Evolutionary conservation across 176 grass and related monocot genomes (phyloP).

Genomic region (Ensete ventricosum): DNA sequence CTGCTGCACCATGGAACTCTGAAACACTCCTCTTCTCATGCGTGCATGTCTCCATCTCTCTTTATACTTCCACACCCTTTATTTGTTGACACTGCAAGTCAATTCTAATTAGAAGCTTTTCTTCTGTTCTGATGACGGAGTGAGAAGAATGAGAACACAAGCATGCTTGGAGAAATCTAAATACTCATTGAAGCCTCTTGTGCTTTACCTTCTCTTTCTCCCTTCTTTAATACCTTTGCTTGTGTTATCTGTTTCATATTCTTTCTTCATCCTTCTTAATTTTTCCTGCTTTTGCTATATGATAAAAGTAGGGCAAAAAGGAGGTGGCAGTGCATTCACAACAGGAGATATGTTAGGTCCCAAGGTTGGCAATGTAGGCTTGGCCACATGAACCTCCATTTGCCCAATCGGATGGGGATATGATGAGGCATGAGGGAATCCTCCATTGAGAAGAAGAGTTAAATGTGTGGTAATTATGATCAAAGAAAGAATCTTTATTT

Average conservation of each 20-base stretch:
- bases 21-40: conserved; percentile 55
- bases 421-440: no score
- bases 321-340: conserved; percentile 41
- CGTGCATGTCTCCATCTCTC: conserved; percentile 1
- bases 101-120: background rate
- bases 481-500: no score
- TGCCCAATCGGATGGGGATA: no score
- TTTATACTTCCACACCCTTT: conserved; percentile 17
- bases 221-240: background rate
- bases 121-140: background rate
- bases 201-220: conserved; percentile 30
- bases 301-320: conserved; percentile 44
- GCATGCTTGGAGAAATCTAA: conserved; percentile 42
- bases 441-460: no score
- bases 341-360: conserved; percentile 22
- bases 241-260: conserved; percentile 9
- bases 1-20: conserved; percentile 60
- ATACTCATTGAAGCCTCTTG: conserved; percentile 20
- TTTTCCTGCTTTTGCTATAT: conserved; percentile 35
- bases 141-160: conserved; percentile 20
- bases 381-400: background rate
- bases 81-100: background rate
- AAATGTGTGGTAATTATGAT: no score
- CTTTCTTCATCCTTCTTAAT: background rate
- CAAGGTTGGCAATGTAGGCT: no score